phyloP scores from a whole-genome alignment of 805 yeast genomes.

The Saccharomycopsis sp. region DNA sequence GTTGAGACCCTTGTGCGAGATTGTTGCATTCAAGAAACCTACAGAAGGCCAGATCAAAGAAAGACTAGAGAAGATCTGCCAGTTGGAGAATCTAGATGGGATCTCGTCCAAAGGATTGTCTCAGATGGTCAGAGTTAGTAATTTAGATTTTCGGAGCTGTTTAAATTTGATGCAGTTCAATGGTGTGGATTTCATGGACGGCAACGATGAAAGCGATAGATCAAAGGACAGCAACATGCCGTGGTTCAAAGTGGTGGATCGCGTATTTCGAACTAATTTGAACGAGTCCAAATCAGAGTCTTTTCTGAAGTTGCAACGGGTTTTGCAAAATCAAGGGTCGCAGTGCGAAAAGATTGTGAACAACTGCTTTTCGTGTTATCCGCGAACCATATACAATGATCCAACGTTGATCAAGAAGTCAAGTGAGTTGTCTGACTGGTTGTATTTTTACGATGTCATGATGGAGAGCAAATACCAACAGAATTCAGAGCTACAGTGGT shows the following conservation, averaged over 20 bases:
- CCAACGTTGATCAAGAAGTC: conserved; percentile 50
- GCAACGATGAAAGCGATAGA: conserved; percentile 18
- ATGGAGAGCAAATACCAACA: conserved; percentile 34
- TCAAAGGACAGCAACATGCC: conserved; percentile 52
- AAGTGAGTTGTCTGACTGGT: conserved; percentile 61
- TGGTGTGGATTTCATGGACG: conserved; percentile 24
- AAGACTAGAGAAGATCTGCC: conserved; percentile 44
- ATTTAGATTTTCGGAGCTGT: conserved; percentile 81
- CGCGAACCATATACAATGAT: conserved; percentile 47
- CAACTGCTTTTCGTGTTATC: conserved; percentile 65
- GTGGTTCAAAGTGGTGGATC: conserved; percentile 60
- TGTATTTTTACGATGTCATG: conserved; percentile 59
- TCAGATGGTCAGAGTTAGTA: conserved; percentile 60
- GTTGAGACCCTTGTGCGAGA: conserved; percentile 64
- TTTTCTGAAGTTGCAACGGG: conserved; percentile 38
- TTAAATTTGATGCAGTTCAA: conserved; percentile 74
- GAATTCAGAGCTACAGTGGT: conserved; percentile 41
- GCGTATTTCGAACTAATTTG: conserved; percentile 46
- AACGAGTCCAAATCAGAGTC: conserved; percentile 38
- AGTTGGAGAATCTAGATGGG: conserved; percentile 35
- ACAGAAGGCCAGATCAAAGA: conserved; percentile 36
- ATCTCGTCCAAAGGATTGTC: conserved; percentile 44
- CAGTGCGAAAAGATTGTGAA: conserved; percentile 62
- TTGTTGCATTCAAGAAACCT: conserved; percentile 57
- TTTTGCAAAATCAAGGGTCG: too few species aligned